Percentiles rank a stretch among this genome's conserved stretches.
phyloP scores from a whole-genome alignment of 441 rosid genomes.

The Aleurites moluccanus region DNA sequence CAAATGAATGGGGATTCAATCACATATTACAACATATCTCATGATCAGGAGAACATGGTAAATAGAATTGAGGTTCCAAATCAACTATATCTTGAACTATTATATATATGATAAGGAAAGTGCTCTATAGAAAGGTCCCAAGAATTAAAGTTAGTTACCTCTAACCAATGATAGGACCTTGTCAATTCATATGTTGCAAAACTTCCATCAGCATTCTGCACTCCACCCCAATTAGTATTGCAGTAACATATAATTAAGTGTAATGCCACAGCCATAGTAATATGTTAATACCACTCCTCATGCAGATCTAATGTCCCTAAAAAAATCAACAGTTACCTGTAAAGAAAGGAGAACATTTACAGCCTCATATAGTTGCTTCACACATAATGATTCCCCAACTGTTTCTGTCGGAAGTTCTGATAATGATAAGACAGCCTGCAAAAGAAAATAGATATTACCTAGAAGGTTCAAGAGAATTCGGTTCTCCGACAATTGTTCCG shows the following conservation, averaged over 20 bases:
- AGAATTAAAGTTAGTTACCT: slow-evolving; percentile 44
- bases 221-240: too few relatives aligned
- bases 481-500: slow-evolving; percentile 11
- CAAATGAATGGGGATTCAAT: too few relatives aligned
- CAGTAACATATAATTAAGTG: too few relatives aligned
- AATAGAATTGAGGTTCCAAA: too few relatives aligned
- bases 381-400: slow-evolving; percentile 75
- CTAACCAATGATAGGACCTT: slow-evolving; percentile 93
- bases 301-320: too few relatives aligned
- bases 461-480: slow-evolving; percentile 17
- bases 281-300: too few relatives aligned
- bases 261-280: too few relatives aligned
- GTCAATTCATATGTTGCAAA: slow-evolving; percentile 77
- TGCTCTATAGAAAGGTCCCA: neutral
- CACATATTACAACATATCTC: too few relatives aligned
- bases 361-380: slow-evolving; percentile 61
- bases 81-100: too few relatives aligned
- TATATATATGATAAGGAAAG: neutral
- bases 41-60: too few relatives aligned
- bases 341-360: slow-evolving; percentile 87
- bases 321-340: slow-evolving; percentile 49
- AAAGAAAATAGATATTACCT: slow-evolving; percentile 19
- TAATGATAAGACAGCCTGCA: slow-evolving; percentile 66
- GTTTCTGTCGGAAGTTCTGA: slow-evolving; percentile 65
- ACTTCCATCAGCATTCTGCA: slow-evolving; percentile 85